These are phyloP conservation scores for Neurospora discreta DNA, from an alignment of 495 filamentous ascomycete genomes.

Conservation along the genomic window DNA sequence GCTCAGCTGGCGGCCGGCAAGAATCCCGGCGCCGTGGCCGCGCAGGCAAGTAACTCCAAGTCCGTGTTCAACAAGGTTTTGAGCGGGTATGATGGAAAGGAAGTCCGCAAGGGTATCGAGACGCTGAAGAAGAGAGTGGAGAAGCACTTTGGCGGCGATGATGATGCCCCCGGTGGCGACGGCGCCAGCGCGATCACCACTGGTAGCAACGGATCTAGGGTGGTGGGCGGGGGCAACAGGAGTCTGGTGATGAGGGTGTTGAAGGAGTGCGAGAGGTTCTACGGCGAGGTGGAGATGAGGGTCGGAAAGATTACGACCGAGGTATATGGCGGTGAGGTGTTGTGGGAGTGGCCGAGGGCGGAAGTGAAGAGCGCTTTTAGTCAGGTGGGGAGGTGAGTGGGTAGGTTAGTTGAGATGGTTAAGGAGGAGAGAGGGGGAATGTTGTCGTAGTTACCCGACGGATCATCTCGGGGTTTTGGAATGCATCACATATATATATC, in stretches of 20 bases:
- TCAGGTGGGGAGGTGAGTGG: conserved; percentile 24
- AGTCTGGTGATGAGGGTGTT: conserved; percentile 66
- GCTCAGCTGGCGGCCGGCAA: conserved; percentile 47
- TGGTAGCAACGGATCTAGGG: not conserved
- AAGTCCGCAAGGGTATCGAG: conserved; percentile 75
- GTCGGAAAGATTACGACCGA: conserved; percentile 50
- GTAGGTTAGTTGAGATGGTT: not conserved
- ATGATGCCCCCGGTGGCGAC: conserved; percentile 35
- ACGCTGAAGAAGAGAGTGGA: conserved; percentile 80
- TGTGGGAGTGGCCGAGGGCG: conserved; percentile 43
- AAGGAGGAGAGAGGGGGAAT: not conserved
- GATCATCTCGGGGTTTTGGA: not conserved
- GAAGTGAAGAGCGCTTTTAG: conserved; percentile 43
- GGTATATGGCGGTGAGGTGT: conserved; percentile 43
- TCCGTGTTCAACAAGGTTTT: conserved; percentile 75
- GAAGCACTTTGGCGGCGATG: conserved; percentile 89
- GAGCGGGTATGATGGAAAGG: conserved; percentile 64
- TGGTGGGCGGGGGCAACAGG: conserved; percentile 18
- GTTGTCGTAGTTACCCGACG: not conserved
- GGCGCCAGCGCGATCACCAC: not conserved
- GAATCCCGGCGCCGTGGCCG: conserved; percentile 41
- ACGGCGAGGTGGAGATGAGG: conserved; percentile 60
- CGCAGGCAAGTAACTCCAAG: conserved; percentile 68
- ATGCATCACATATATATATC: not conserved
- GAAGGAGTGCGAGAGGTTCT: conserved; percentile 70